Evolutionary conservation across 2,329 filamentous ascomycete genomes (phyloP).

Genomic region (Raffaelea ambrosiae): DNA sequence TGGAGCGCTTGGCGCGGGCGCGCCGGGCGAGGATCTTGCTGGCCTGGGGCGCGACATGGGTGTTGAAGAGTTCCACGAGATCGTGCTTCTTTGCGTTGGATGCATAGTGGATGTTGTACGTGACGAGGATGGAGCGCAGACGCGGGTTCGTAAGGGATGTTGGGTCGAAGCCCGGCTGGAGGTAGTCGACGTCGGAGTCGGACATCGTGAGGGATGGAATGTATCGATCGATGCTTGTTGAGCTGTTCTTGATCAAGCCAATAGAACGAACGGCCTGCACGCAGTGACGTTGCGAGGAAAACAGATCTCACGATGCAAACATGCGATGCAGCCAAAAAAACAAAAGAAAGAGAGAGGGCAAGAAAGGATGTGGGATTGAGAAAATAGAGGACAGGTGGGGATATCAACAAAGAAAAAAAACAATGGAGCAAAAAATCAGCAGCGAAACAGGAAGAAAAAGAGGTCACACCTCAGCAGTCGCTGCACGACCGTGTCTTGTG

Average conservation of each 20-base stretch:
- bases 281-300: no score
- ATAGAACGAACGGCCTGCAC: neutral
- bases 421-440: neutral
- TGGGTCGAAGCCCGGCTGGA: conserved; percentile 80
- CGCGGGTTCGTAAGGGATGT: conserved; percentile 76
- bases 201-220: conserved; percentile 36
- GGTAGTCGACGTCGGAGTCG: conserved; percentile 69
- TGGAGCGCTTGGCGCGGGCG: conserved; percentile 74
- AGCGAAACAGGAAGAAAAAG: conserved; percentile 1
- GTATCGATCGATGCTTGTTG: no score
- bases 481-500: neutral
- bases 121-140: conserved; percentile 83
- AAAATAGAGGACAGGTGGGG: neutral
- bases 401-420: neutral
- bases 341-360: neutral
- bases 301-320: neutral
- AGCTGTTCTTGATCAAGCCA: neutral
- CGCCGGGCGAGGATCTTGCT: conserved; percentile 66
- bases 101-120: conserved; percentile 77
- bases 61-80: conserved; percentile 74
- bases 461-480: neutral
- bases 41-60: conserved; percentile 69
- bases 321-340: neutral
- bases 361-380: neutral
- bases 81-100: conserved; percentile 87